phyloP scores from a whole-genome alignment of 148 eudicot species.

The Polygonum maritimum region DNA sequence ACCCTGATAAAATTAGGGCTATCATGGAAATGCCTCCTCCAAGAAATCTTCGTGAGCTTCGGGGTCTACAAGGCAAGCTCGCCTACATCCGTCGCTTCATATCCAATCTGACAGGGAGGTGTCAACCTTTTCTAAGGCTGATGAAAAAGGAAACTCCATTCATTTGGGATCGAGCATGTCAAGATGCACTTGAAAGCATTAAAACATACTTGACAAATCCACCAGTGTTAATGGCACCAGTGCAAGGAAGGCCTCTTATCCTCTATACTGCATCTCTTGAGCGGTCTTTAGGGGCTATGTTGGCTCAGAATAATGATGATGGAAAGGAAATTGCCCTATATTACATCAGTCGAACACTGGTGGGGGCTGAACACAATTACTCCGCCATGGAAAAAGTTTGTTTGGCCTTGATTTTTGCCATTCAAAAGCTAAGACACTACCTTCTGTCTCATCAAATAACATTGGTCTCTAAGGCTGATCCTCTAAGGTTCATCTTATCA shows the following conservation, averaged over 20 bases:
- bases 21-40: neutral
- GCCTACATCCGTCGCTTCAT: neutral
- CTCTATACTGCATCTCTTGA: neutral
- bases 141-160: neutral
- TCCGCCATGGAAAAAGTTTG: neutral
- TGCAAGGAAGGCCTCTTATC: neutral
- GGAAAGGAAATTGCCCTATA: neutral
- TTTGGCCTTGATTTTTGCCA: neutral
- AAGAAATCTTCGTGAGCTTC: neutral
- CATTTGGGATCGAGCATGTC: neutral
- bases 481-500: neutral
- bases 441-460: neutral
- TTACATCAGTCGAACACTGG: neutral
- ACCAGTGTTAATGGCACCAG: neutral
- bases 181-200: neutral
- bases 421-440: neutral
- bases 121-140: neutral
- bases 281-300: neutral
- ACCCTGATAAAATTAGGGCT: neutral
- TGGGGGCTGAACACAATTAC: neutral
- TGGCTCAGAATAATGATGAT: neutral
- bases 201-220: neutral
- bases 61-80: neutral
- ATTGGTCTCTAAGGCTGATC: neutral
- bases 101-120: neutral